A percentile compares a stretch with the other conserved stretches of the same genome.
Evolutionary conservation across 352 stramenopile genomes (phyloP).

Genomic region (Pelagophyceae sp.): DNA sequence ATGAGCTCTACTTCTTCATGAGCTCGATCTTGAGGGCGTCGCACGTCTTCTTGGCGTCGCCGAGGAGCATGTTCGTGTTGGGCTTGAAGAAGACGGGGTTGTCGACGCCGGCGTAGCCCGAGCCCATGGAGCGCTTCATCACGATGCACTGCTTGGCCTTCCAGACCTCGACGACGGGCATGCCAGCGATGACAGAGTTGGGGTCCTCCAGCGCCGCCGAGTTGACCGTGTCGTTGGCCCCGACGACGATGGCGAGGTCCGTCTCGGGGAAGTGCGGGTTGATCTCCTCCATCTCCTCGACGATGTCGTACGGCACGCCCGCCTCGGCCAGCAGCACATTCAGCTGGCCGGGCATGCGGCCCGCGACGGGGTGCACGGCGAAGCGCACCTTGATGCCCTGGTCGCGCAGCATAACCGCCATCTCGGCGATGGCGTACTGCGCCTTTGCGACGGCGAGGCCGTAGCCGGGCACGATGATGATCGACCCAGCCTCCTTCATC

Average conservation of each 20-base stretch:
- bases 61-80: slow-evolving; percentile 80
- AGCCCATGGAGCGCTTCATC: slow-evolving; percentile 76
- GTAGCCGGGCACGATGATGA: slow-evolving; percentile 80
- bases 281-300: slow-evolving; percentile 80
- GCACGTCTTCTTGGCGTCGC: slow-evolving; percentile 77
- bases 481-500: slow-evolving; percentile 53
- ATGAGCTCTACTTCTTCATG: background rate
- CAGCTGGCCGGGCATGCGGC: slow-evolving; percentile 79
- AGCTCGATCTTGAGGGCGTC: slow-evolving; percentile 38
- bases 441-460: slow-evolving; percentile 76
- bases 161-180: slow-evolving; percentile 83
- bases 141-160: slow-evolving; percentile 74
- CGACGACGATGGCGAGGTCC: slow-evolving; percentile 73
- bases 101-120: slow-evolving; percentile 79
- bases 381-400: slow-evolving; percentile 63
- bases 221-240: slow-evolving; percentile 82
- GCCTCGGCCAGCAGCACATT: slow-evolving; percentile 87
- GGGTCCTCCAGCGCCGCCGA: slow-evolving; percentile 77
- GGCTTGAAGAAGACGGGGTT: slow-evolving; percentile 81
- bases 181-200: slow-evolving; percentile 76
- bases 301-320: slow-evolving; percentile 83
- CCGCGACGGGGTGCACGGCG: slow-evolving; percentile 78
- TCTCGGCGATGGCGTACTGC: slow-evolving; percentile 64
- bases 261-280: slow-evolving; percentile 57
- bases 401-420: slow-evolving; percentile 37